Base-by-base conservation (phyloP, 139 green algal genomes). In the Pseudopediastrum boryanum region DNA sequence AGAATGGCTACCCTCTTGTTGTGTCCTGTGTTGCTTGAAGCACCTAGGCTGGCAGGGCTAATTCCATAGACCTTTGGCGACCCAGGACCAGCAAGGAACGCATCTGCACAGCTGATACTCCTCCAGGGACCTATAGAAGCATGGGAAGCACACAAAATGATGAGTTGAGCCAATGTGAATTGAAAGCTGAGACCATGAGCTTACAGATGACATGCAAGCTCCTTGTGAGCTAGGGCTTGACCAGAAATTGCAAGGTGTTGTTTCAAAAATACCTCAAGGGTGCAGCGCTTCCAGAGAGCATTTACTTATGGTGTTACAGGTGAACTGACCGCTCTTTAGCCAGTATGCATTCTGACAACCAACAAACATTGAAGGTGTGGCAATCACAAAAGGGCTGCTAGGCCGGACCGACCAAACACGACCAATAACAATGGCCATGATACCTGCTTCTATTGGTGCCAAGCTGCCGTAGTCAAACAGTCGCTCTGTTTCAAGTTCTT, bases 401-500 rank as follows among this genome's bases (percentile, higher is more conserved):
- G n/a, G n/a, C n/a, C n/a, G n/a, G n/a, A n/a, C n/a, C n/a, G 16
- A 3, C 4, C 19, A 3, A 19, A 3, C 31, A 16, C 63, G 10
- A 4, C 21, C 72, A n/a, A n/a, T n/a, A n/a, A n/a, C n/a, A n/a
- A n/a, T n/a, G n/a, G 23, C 31, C 41, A 39, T 56, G 78, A 36
- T 25, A 84, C 78, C 78, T 81, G 78, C n/a, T 2, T 67, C 38
- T 12, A 73, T 13, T 52, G 84, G 88, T 2, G 89, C 88, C 35
- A 94, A 79, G 2, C 88, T 44, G 1, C 67, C 76, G 31, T 69
- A 93, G 77, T 94, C 89, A 79, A 94, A 94, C 38, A 94, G 87
- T 1, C 89, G 78, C 83, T 94, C 89, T 21, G 87, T 74, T 54
- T 94, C 89, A 56, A 91, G 36, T 7, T 94, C 89, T 42, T 87